These are phyloP conservation scores for Acer saccharum DNA, from an alignment of 345 rosid species.

Conservation along the genomic window DNA sequence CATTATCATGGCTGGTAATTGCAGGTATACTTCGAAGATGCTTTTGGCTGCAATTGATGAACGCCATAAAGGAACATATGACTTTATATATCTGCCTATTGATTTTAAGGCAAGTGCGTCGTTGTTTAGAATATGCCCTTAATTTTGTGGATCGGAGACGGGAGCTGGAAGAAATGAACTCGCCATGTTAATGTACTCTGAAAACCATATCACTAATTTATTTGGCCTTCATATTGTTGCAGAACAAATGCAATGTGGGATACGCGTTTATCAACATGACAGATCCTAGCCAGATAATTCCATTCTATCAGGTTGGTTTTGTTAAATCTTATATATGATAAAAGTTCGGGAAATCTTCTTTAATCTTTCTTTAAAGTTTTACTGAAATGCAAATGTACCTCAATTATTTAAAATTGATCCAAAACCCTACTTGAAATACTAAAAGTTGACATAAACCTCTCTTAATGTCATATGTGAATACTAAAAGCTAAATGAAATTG, in stretches of 20 bases:
- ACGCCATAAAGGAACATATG: conserved; percentile 60
- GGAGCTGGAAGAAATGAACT: background rate
- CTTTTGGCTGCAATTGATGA: conserved; percentile 76
- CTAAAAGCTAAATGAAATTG: conserved; percentile 8
- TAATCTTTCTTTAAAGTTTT: no score
- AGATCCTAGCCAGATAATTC: conserved; percentile 51
- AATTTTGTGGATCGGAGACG: background rate
- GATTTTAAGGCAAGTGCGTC: conserved; percentile 63
- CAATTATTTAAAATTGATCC: no score
- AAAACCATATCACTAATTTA: background rate
- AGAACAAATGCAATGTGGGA: conserved; percentile 78
- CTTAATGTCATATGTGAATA: background rate
- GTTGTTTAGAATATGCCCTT: conserved; percentile 4
- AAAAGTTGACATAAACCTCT: background rate
- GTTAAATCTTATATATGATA: background rate
- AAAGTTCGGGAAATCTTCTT: background rate
- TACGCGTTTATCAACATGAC: conserved; percentile 77
- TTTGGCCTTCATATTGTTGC: conserved; percentile 23
- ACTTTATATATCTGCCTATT: conserved; percentile 71
- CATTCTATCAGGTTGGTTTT: conserved; percentile 49
- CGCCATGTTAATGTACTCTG: conserved; percentile 3
- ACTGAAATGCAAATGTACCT: no score
- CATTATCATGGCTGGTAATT: conserved; percentile 17
- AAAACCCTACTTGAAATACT: background rate
- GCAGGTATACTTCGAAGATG: conserved; percentile 80